Base-by-base conservation (phyloP, 441 rosid species). In the Flueggea neowawraea region DNA sequence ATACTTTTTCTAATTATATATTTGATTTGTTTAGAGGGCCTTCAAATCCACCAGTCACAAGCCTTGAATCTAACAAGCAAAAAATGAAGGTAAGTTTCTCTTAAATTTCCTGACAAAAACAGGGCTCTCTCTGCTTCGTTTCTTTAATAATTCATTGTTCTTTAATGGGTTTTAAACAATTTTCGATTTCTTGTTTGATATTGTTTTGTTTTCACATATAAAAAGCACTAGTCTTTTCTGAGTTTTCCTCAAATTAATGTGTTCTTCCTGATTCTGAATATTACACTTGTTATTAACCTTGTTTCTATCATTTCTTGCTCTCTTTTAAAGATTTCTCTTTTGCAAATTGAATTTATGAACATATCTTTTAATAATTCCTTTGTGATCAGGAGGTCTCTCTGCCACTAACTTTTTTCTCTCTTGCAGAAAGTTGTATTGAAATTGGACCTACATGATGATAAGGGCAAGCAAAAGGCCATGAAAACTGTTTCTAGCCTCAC, bases 401-500 rank as follows among this genome's bases (percentile, higher is more conserved):
- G 10, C 16, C 47, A 12, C 47, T 57, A 12, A 32, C 45, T 47
- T 11, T 47, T 47, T 47, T 12, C 57, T 66, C 48, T 68, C 12
- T 52, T 58, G 61, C 79, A 88, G 91, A 85, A 83, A 70, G 61
- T 80, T 43, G 87, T 81, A 5, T 31, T 88, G 80, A 79, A 75
- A 68, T 43, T 82, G 76, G 77, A 74, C 57, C 32, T 85, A 44
- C 81, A 75, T 31, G 84, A 82, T 70, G 80, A 71, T 54, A 85
- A 67, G 62, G 81, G 39, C 12, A 85, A 82, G 69, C 79, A 69
- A 41, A 88, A 85, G 71, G 88, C 84, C 68, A 63, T 88, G 82
- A 77, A 79, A 75, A 63, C 79, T 9, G 87, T 85, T 54, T 73
- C 84, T 9, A 12, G 67, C 58, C 63, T 83, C 32, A 16, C 65